Conservation (phyloP, 2,329 filamentous ascomycete species). For the Ceratocystis albifundus region DNA sequence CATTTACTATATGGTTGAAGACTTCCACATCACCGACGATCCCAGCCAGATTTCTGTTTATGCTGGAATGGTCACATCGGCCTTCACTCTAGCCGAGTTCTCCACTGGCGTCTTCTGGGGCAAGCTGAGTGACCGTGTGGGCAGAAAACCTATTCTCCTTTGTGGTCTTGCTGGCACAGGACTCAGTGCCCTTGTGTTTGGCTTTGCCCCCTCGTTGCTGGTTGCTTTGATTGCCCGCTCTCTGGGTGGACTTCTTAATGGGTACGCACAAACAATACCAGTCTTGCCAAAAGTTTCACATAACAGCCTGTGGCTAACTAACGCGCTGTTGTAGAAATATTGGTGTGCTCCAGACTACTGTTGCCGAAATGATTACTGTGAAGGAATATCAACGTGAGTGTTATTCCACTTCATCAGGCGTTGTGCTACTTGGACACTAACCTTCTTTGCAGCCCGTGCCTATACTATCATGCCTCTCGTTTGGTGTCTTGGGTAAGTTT, state of each 20-base stretch:
- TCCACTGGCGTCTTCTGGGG: constrained; percentile 89
- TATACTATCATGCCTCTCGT: constrained; percentile 98
- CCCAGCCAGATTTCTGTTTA: constrained; percentile 77
- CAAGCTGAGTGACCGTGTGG: constrained; percentile 77
- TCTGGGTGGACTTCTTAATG: constrained; percentile 82
- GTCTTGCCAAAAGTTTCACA: background rate
- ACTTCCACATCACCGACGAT: constrained; percentile 73
- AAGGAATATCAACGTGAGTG: constrained; percentile 81
- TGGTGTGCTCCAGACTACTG: constrained; percentile 86
- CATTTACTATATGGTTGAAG: constrained; percentile 93
- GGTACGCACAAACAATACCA: constrained; percentile 42
- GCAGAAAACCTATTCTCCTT: constrained; percentile 82
- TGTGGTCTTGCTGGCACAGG: constrained; percentile 85
- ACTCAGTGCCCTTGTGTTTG: constrained; percentile 84
- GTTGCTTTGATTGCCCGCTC: constrained; percentile 79
- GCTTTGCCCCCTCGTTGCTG: constrained; percentile 71
- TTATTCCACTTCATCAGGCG: background rate
- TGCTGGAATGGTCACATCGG: constrained; percentile 89
- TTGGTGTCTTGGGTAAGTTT: constrained; percentile 80
- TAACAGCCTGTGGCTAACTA: constrained; percentile 6
- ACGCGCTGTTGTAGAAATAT: constrained; percentile 54
- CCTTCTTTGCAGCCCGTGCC: constrained; percentile 54
- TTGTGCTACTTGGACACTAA: constrained; percentile 26
- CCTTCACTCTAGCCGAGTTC: constrained; percentile 93
- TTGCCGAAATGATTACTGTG: constrained; percentile 82